Conservation (phyloP, 2,329 filamentous ascomycete species). For the Teratosphaeria epicoccoides region DNA sequence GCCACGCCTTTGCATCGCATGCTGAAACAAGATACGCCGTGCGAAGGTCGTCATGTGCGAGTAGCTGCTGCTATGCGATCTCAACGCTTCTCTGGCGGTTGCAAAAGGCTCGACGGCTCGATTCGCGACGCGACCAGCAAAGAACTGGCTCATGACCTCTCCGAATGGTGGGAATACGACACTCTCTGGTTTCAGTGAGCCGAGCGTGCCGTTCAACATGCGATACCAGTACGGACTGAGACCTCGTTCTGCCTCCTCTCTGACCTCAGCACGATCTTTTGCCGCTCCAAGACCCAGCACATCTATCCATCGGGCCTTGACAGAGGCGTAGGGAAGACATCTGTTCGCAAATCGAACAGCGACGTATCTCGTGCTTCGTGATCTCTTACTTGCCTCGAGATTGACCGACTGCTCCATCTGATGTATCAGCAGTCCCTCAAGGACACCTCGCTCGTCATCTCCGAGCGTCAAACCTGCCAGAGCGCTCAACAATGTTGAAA, state of each 20-base stretch:
- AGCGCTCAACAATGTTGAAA: slow-evolving; percentile 64
- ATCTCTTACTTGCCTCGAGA: slow-evolving; percentile 18
- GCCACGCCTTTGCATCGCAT: slow-evolving; percentile 39
- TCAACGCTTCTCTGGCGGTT: slow-evolving; percentile 11
- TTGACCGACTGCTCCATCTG: slow-evolving; percentile 37
- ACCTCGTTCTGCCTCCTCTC: slow-evolving; percentile 83
- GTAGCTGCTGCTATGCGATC: slow-evolving; percentile 15
- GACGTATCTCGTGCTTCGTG: slow-evolving; percentile 67
- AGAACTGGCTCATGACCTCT: slow-evolving; percentile 36
- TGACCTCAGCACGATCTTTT: slow-evolving; percentile 66
- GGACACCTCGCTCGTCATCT: slow-evolving; percentile 30
- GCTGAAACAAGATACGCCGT: slow-evolving; percentile 48
- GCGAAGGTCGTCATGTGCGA: slow-evolving; percentile 19
- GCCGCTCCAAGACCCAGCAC: slow-evolving; percentile 64
- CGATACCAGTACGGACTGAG: slow-evolving; percentile 68
- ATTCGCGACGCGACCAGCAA: slow-evolving; percentile 23
- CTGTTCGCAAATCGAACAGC: slow-evolving; percentile 83
- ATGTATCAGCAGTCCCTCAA: slow-evolving; percentile 51
- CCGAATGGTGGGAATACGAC: slow-evolving; percentile 36
- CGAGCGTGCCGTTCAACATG: slow-evolving; percentile 43
- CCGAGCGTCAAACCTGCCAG: slow-evolving; percentile 38
- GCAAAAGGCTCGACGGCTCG: slow-evolving; percentile 19
- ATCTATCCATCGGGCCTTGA: slow-evolving; percentile 76
- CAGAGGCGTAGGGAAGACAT: slow-evolving; percentile 69
- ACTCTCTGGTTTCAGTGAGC: slow-evolving; percentile 14